Evolutionary conservation across 257 asterid species (phyloP), one percentile per base, ranked within the genome.

Genomic region (Vinca minor): DNA sequence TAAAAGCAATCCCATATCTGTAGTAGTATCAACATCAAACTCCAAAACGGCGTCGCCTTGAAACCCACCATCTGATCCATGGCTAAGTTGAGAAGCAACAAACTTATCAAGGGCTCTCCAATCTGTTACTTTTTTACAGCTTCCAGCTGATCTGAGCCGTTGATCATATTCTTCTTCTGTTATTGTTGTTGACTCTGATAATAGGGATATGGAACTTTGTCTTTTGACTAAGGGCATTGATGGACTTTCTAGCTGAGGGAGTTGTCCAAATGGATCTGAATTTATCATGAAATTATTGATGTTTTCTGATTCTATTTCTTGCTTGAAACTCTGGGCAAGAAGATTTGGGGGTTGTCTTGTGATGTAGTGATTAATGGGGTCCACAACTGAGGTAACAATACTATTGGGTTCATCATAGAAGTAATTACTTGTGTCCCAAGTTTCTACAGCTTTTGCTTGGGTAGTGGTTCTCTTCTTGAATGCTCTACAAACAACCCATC

Each of bases 401-500:
- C n/a, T n/a, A n/a, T n/a, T n/a, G n/a, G 57, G 74, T 67, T 80
- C 79, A 5, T 82, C 83, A 47, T 73, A 80, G 67, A 68, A 71
- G 48, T 76, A 76, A 45, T n/a, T n/a, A n/a, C 83, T 67, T 68
- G 92, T 65, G 49, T 82, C 85, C 86, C 88, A 85, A 18, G 78
- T 70, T 64, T 82, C 79, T 14, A 32, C 64, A 26, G 25, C 65
- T 70, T 77, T 85, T 34, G 83, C 69, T 63, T 80, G 93, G n/a
- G 73, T 79, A 0, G 82, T 71, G 15, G 64, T 66, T 74, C 85
- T 64, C 50, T 85, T 85, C 81, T 83, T 85, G 69, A 85, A 85
- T 58, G 94, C 90, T 49, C 89, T 81, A 65, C 94, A 85, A 12
- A 83, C 87, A 61, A 83, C 94, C 90, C 94, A 85, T 28, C 87